Evolutionary conservation across 2,329 filamentous ascomycete genomes (phyloP).

Genomic region (Eutypa lata): DNA sequence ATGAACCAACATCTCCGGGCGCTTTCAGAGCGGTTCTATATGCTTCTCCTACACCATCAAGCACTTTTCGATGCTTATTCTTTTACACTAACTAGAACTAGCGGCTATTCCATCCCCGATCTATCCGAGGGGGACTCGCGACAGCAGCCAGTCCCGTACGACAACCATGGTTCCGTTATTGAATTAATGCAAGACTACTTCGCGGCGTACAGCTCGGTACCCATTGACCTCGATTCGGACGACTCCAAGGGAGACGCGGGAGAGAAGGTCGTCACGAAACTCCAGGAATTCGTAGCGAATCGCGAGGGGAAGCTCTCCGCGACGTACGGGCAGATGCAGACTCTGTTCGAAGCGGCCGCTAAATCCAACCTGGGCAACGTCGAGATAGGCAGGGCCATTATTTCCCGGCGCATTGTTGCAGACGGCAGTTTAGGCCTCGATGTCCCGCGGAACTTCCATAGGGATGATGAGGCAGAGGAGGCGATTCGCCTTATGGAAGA

Average conservation of each 20-base stretch:
- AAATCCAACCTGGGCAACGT: constrained; percentile 21
- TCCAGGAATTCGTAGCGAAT: constrained; percentile 20
- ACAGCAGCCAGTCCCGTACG: neutral
- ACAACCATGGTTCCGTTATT: neutral
- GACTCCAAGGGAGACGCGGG: constrained; percentile 2
- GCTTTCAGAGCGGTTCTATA: constrained; percentile 14
- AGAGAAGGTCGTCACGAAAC: constrained; percentile 13
- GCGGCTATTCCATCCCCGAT: neutral
- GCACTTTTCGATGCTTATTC: constrained; percentile 15
- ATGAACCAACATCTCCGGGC: constrained; percentile 23
- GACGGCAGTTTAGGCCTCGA: constrained; percentile 18
- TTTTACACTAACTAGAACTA: constrained; percentile 1
- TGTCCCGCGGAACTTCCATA: constrained; percentile 16
- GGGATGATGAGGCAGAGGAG: constrained; percentile 25
- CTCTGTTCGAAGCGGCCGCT: constrained; percentile 21
- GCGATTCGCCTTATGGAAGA: constrained; percentile 22
- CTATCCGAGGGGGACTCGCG: no score
- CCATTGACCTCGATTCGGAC: neutral
- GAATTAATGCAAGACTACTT: neutral
- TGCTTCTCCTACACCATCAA: constrained; percentile 20
- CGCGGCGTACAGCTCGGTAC: neutral
- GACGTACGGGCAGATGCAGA: constrained; percentile 21
- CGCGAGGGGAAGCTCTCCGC: constrained; percentile 22
- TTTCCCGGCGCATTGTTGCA: constrained; percentile 22
- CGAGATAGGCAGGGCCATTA: constrained; percentile 18